A percentile compares a stretch with the other conserved stretches of the same genome.
These are phyloP conservation scores for Coemansia sp. DNA, from an alignment of 192 early-diverging fungal species.

Conservation along the genomic window DNA sequence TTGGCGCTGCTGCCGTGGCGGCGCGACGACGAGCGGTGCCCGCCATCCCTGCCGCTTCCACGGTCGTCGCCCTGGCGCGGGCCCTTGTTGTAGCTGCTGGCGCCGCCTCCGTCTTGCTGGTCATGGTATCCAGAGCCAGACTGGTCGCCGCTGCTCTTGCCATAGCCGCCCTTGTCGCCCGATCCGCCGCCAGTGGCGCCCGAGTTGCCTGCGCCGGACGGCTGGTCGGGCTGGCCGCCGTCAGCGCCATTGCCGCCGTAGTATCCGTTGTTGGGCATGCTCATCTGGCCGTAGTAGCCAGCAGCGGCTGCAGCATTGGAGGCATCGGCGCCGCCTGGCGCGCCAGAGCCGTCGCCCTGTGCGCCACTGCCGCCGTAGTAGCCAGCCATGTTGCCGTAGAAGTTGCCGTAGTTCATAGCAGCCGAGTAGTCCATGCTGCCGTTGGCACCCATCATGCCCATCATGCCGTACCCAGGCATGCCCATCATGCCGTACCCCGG, in stretches of 20 bases:
- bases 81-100: slow-evolving; percentile 3
- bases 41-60: slow-evolving; percentile 18
- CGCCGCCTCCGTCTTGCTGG: slow-evolving; percentile 8
- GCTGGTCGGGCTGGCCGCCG: slow-evolving; percentile 30
- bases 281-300: slow-evolving; percentile 42
- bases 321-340: slow-evolving; percentile 10
- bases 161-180: slow-evolving; percentile 4
- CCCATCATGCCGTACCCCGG: slow-evolving; percentile 19
- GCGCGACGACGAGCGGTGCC: slow-evolving; percentile 38
- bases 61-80: slow-evolving; percentile 22
- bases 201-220: background rate
- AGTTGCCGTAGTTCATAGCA: slow-evolving; percentile 37
- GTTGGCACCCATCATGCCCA: slow-evolving; percentile 29
- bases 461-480: slow-evolving; percentile 23
- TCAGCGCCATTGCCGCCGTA: slow-evolving; percentile 22
- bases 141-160: slow-evolving; percentile 7
- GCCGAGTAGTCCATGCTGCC: slow-evolving; percentile 22
- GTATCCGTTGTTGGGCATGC: slow-evolving; percentile 34
- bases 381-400: slow-evolving; percentile 39
- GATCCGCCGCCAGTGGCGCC: background rate
- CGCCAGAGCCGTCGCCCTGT: slow-evolving; percentile 14
- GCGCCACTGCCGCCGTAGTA: slow-evolving; percentile 21
- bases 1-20: slow-evolving; percentile 27
- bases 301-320: background rate
- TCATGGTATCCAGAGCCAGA: slow-evolving; percentile 10